phyloP scores from a whole-genome alignment of 257 asterid species.

The Solanum virginianum region DNA sequence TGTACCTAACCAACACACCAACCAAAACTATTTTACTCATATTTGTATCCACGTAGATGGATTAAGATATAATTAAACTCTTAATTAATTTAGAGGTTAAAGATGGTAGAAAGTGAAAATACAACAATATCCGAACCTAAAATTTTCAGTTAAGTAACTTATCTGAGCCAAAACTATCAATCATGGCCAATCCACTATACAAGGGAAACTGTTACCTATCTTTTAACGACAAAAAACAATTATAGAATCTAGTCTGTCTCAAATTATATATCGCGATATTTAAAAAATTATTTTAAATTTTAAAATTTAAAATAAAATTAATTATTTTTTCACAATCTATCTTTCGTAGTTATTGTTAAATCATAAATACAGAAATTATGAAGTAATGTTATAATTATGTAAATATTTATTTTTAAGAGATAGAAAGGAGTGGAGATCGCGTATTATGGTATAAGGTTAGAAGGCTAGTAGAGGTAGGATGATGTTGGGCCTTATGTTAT shows the following conservation, averaged over 20 bases:
- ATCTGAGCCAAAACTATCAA: constrained; percentile 9
- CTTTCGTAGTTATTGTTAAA: not conserved
- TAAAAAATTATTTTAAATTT: not conserved
- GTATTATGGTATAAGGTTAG: no score
- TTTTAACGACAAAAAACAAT: not conserved
- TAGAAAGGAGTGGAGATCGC: no score
- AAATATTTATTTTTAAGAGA: no score
- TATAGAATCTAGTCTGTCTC: not conserved
- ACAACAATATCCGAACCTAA: constrained; percentile 14
- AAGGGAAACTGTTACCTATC: not conserved
- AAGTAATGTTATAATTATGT: no score
- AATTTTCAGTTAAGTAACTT: not conserved
- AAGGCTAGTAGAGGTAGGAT: no score
- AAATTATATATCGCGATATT: not conserved
- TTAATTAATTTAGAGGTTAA: not conserved
- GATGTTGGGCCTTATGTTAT: no score
- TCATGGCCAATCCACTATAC: not conserved
- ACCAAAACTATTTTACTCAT: not conserved
- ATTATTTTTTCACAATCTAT: not conserved
- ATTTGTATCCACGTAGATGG: not conserved
- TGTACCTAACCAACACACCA: constrained; percentile 5
- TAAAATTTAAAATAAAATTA: not conserved
- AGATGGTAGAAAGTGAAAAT: not conserved
- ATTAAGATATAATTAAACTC: not conserved
- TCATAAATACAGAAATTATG: not conserved